Evolutionary conservation across 2,329 filamentous ascomycete genomes (phyloP).

Genomic region (Dactylellina parvicollis): DNA sequence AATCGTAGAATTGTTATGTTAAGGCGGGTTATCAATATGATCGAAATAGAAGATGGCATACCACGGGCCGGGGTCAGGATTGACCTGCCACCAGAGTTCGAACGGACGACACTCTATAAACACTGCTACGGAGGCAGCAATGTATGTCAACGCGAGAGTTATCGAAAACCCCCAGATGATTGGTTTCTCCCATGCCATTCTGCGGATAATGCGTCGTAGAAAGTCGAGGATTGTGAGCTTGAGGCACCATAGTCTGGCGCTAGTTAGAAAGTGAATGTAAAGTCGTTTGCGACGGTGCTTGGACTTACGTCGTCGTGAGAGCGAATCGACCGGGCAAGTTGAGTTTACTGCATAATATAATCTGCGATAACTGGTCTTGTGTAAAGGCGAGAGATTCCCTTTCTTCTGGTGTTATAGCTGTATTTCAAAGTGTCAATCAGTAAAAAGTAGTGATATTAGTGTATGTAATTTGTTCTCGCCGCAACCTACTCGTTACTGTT

Average conservation of each 20-base stretch:
- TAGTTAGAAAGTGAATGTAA: background rate
- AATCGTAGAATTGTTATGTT: background rate
- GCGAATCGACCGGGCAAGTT: slow-evolving; percentile 29
- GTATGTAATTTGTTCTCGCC: background rate
- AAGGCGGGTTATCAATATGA: background rate
- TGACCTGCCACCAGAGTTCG: slow-evolving; percentile 39
- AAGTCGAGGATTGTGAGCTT: slow-evolving; percentile 40
- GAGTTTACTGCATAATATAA: slow-evolving; percentile 32
- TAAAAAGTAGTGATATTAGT: too few species aligned
- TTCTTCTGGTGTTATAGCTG: slow-evolving; percentile 35
- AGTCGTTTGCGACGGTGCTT: background rate
- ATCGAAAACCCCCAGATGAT: slow-evolving; percentile 34
- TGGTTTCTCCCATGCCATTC: slow-evolving; percentile 40
- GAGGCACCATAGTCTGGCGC: slow-evolving; percentile 37
- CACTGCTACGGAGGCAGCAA: slow-evolving; percentile 18
- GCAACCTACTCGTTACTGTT: slow-evolving; percentile 31
- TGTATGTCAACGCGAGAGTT: slow-evolving; percentile 19
- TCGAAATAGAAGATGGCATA: background rate
- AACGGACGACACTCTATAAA: slow-evolving; percentile 44
- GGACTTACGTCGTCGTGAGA: slow-evolving; percentile 19
- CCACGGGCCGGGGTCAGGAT: slow-evolving; percentile 32
- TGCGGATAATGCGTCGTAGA: slow-evolving; percentile 33
- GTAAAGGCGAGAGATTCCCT: slow-evolving; percentile 30
- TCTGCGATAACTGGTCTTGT: slow-evolving; percentile 21
- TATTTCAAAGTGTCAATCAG: background rate